Evolutionary conservation across 208 protist species (phyloP), one percentile per base, ranked within the genome.

Genomic region (Spongospora subterranea): DNA sequence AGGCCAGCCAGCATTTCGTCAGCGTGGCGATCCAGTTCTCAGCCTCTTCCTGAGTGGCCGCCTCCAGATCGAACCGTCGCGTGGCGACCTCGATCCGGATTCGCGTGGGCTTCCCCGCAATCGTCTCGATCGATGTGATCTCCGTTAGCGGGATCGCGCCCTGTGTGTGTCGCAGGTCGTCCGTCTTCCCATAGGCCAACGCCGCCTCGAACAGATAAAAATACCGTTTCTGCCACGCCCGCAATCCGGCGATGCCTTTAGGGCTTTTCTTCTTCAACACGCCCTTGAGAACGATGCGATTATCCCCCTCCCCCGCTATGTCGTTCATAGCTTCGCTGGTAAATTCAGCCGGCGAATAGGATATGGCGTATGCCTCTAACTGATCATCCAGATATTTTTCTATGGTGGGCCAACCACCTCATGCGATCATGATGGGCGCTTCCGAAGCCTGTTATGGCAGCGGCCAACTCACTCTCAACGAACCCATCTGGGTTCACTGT

Each of bases 1-100:
- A 6, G 13, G 71, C 40, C 6, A 45, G 6, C 71, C 71, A 82
- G 71, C 71, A 82, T 43, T 35, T 35, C 17, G 6, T 82, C n/a
- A 82, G n/a, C 6, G 71, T n/a, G n/a, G 71, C 71, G n/a, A 82
- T n/a, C 71, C 71, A 82, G n/a, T 82, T 82, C 6, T 82, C 71
- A 43, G 71, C 71, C n/a, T 82, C 71, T 35, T 82, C 71, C 13
- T 20, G 17, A 35, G 71, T 40, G 13, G 17, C n/a, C 6, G 71
- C 71, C 6, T 82, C 71, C 71, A 82, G 71, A 43, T 82, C 71
- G n/a, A 82, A 82, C n/a, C 6, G 6, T 82, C 71, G 6, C 6
- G n/a, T 82, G 71, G 71, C n/a, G 71, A 82, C 71, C 13, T 82
- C 71, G 71, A 82, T 45, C n/a, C 71, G 71, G 17, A 82, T 40